Evolutionary conservation across 2,329 filamentous ascomycete species (phyloP).

Genomic region (Lasiodiplodia theobromae): DNA sequence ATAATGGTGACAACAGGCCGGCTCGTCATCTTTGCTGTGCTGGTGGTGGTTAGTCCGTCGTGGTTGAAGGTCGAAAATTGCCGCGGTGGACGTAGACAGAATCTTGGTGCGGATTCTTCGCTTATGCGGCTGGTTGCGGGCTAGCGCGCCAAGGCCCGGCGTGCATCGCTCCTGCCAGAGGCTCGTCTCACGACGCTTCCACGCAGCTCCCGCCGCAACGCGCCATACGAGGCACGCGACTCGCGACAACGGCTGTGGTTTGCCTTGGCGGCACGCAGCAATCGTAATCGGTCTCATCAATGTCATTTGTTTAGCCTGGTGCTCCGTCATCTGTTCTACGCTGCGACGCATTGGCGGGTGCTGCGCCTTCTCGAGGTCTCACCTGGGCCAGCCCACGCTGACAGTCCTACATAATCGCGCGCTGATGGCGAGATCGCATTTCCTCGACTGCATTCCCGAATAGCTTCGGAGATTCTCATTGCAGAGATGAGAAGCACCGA

Average conservation of each 20-base stretch:
- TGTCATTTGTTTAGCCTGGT: slow-evolving; percentile 14
- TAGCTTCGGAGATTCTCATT: slow-evolving; percentile 17
- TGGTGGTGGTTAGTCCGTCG: slow-evolving; percentile 30
- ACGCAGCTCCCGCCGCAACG: neutral
- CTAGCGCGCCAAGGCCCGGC: slow-evolving; percentile 15
- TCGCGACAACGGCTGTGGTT: slow-evolving; percentile 2
- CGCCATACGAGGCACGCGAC: slow-evolving; percentile 7
- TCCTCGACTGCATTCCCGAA: neutral
- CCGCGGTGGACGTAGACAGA: slow-evolving; percentile 2
- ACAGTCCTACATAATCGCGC: neutral
- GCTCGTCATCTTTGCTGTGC: slow-evolving; percentile 64
- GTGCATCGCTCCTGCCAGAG: slow-evolving; percentile 11
- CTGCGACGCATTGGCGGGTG: slow-evolving; percentile 15
- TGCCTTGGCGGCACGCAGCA: slow-evolving; percentile 9
- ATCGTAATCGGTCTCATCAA: slow-evolving; percentile 1
- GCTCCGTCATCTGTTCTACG: slow-evolving; percentile 4
- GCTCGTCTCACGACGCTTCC: slow-evolving; percentile 3
- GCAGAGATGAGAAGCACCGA: slow-evolving; percentile 7
- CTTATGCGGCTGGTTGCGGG: slow-evolving; percentile 3
- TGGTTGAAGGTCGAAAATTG: slow-evolving; percentile 27
- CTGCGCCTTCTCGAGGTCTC: slow-evolving; percentile 20
- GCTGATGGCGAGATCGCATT: slow-evolving; percentile 14
- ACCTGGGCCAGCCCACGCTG: neutral
- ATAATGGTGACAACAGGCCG: slow-evolving; percentile 98
- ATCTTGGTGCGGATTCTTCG: slow-evolving; percentile 24